Evolutionary conservation across 202 grass and related monocot species (phyloP).

Genomic region (Thinopyrum obtusiflorum): DNA sequence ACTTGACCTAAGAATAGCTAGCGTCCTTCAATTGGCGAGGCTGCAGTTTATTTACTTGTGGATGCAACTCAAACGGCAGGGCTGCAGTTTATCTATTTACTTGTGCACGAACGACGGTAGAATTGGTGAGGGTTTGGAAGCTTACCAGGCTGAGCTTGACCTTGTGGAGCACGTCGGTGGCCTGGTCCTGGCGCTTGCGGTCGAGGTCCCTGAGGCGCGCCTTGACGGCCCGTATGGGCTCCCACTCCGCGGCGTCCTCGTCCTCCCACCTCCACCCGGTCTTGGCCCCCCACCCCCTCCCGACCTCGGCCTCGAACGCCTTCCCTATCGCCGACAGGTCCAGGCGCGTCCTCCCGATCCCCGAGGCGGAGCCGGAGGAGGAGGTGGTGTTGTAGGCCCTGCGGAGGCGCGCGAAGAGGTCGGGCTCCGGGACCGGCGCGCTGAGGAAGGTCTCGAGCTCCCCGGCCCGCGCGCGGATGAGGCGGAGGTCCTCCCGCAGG

Average conservation of each 20-base stretch:
- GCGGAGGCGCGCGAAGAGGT: constrained; percentile 47
- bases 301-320: constrained; percentile 68
- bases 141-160: constrained; percentile 82
- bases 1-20: not conserved
- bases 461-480: constrained; percentile 77
- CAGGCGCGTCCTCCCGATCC: constrained; percentile 38
- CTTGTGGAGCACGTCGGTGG: constrained; percentile 69
- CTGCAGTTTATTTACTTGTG: not conserved
- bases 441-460: constrained; percentile 86
- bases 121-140: not conserved
- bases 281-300: constrained; percentile 19
- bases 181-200: constrained; percentile 45
- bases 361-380: constrained; percentile 24
- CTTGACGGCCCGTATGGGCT: constrained; percentile 69
- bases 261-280: constrained; percentile 46
- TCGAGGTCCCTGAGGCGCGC: constrained; percentile 65
- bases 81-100: not conserved
- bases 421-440: constrained; percentile 50
- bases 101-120: not conserved
- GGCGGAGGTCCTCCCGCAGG: constrained; percentile 73
- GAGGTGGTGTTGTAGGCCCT: constrained; percentile 42
- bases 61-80: not conserved
- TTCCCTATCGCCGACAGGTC: constrained; percentile 79
- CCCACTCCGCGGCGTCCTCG: constrained; percentile 73
- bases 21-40: not conserved